Base-by-base conservation (phyloP, 1,139 yeast species). In the Lodderomyces elongisporus region DNA sequence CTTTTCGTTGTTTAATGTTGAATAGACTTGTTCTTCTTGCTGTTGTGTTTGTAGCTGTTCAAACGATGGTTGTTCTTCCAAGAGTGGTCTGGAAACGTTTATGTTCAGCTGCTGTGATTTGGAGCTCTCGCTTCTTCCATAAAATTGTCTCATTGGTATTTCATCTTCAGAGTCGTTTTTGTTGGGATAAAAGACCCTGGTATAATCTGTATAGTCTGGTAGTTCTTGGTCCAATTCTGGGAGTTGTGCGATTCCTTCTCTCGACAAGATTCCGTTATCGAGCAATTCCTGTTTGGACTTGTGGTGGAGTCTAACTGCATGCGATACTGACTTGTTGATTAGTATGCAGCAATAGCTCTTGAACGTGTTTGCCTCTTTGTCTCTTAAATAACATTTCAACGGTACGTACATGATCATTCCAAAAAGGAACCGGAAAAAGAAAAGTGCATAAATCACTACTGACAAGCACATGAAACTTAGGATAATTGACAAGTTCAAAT, bases 381-480 rank as follows among this genome's bases (percentile, higher is more conserved):
- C 50, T 25, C 62, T 51, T 18, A 81, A 52, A 40, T 67, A 72
- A 37, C 67, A 60, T 41, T 67, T 70, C 8, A 82, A 69, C 2
- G 84, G 85, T 4, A 77, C 48, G 30, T 74, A 70, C 41, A 74
- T 62, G 3, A 77, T 27, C 46, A 81, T 48, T 1, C 88, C 93
- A 38, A 75, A 47, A 17, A 72, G 46, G 43, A 85, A 74, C 48
- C 73, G 70, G 38, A 75, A 56, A 40, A 85, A 72, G 63, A 82
- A 83, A 37, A 83, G 58, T 10, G 78, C 66, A 88, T 89, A 87
- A 47, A 87, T 70, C n/a, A 74, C 56, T 46, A 85, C 72, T 3
- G 95, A 84, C 40, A 83, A 68, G 32, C 83, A 66, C 89, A 85
- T 85, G 46, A 84, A 71, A 20, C 87, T 74, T 22, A 87, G 54